These are phyloP conservation scores for Erysimum cheiranthoides DNA, from an alignment of 345 rosid species.

Conservation along the genomic window DNA sequence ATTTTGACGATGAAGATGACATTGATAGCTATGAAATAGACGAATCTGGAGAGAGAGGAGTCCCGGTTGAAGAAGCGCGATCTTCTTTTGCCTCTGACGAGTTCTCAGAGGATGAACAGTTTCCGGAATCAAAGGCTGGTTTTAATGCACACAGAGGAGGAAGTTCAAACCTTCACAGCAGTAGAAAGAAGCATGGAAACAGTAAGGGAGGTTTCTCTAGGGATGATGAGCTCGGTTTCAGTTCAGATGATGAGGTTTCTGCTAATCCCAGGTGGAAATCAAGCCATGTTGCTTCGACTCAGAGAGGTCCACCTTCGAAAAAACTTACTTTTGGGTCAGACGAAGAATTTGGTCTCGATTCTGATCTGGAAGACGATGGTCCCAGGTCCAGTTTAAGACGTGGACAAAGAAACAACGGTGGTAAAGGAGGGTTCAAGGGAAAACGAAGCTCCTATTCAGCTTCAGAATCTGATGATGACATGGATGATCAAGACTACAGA, in stretches of 20 bases:
- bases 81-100: slow-evolving; percentile 43
- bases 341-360: slow-evolving; percentile 59
- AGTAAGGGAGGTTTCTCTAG: slow-evolving; percentile 49
- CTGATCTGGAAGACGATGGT: slow-evolving; percentile 62
- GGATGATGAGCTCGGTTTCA: slow-evolving; percentile 57
- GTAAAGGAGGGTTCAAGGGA: slow-evolving; percentile 47
- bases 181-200: slow-evolving; percentile 47
- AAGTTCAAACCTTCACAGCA: slow-evolving; percentile 36
- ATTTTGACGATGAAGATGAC: slow-evolving; percentile 93
- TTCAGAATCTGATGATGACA: slow-evolving; percentile 58
- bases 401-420: slow-evolving; percentile 41
- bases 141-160: slow-evolving; percentile 40
- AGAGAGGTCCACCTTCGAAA: slow-evolving; percentile 49
- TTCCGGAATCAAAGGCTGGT: slow-evolving; percentile 54
- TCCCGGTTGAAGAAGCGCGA: slow-evolving; percentile 38
- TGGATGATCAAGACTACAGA: slow-evolving; percentile 34
- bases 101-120: slow-evolving; percentile 54
- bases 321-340: slow-evolving; percentile 74
- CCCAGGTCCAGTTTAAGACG: slow-evolving; percentile 43
- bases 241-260: slow-evolving; percentile 66
- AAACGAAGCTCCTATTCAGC: slow-evolving; percentile 51
- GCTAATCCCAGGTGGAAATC: slow-evolving; percentile 72
- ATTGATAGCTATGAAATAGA: slow-evolving; percentile 91
- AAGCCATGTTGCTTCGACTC: slow-evolving; percentile 65
- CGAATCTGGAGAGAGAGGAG: slow-evolving; percentile 45